Conservation (phyloP, 1,139 yeast species). For the Lodderomyces elongisporus region DNA sequence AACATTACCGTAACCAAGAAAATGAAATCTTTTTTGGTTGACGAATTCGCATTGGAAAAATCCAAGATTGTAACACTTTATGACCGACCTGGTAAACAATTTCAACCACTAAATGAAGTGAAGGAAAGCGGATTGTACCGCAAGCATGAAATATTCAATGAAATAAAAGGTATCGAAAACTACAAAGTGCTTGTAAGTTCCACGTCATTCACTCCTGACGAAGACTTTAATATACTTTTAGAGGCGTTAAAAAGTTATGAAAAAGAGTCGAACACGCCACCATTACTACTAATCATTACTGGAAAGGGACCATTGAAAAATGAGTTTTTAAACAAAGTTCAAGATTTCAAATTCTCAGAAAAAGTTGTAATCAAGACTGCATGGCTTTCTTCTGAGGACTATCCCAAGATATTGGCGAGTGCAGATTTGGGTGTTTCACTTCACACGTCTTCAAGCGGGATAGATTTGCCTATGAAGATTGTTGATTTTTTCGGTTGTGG, state of each 20-base stretch:
- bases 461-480: conserved; percentile 96
- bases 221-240: conserved; percentile 68
- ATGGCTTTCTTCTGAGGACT: conserved; percentile 79
- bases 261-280: conserved; percentile 29
- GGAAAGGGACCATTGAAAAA: conserved; percentile 87
- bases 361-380: conserved; percentile 55
- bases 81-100: conserved; percentile 72
- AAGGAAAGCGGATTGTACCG: conserved; percentile 11
- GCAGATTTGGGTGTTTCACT: conserved; percentile 89
- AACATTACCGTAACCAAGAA: conserved; percentile 78
- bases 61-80: conserved; percentile 46
- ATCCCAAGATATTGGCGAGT: conserved; percentile 66
- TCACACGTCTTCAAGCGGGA: conserved; percentile 88
- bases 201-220: conserved; percentile 95
- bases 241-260: conserved; percentile 67
- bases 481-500: conserved; percentile 97
- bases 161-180: conserved; percentile 20
- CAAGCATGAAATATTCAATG: conserved; percentile 31
- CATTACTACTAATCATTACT: conserved; percentile 67
- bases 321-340: conserved; percentile 43
- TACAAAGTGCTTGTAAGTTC: conserved; percentile 74
- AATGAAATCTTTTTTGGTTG: conserved; percentile 58
- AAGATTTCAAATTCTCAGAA: conserved; percentile 34
- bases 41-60: conserved; percentile 46
- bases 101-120: conserved; percentile 21